phyloP scores from a whole-genome alignment of 1,284 basidiomycete species.

The Macrocybe sp. region DNA sequence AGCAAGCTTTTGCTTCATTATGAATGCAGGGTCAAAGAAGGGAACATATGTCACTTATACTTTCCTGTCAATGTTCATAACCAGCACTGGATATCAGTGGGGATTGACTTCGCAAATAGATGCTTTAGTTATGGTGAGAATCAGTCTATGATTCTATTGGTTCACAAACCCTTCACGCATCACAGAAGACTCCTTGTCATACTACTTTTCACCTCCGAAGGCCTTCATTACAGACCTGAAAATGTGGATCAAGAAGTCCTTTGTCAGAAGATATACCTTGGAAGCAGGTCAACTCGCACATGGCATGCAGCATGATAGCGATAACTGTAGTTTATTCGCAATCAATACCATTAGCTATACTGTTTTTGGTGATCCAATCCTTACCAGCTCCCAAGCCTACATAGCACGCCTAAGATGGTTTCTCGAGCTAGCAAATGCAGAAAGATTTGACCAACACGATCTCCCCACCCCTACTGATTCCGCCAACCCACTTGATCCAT shows the following conservation, averaged over 20 bases:
- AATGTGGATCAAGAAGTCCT: too few relatives aligned
- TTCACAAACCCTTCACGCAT: too few relatives aligned
- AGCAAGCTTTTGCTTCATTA: neutral
- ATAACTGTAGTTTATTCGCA: neutral
- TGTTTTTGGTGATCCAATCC: neutral
- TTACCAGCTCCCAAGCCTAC: neutral
- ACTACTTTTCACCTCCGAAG: too few relatives aligned
- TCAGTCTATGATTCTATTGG: too few relatives aligned
- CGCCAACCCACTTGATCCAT: too few relatives aligned
- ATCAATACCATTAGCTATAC: neutral
- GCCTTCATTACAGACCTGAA: too few relatives aligned
- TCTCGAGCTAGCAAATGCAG: neutral
- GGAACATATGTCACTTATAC: neutral
- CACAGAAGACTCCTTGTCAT: too few relatives aligned
- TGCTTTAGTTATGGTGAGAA: neutral
- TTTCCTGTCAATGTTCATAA: neutral
- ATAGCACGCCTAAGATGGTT: neutral
- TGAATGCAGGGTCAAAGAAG: neutral
- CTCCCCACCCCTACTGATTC: too few relatives aligned
- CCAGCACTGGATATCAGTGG: constrained; percentile 2
- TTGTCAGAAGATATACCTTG: too few relatives aligned
- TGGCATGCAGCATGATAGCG: neutral
- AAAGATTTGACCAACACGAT: too few relatives aligned
- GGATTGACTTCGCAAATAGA: neutral
- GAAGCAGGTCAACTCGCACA: neutral